These are phyloP conservation scores for Exsudoporus frostii DNA, from an alignment of 768 basidiomycete genomes.

Conservation along the genomic window DNA sequence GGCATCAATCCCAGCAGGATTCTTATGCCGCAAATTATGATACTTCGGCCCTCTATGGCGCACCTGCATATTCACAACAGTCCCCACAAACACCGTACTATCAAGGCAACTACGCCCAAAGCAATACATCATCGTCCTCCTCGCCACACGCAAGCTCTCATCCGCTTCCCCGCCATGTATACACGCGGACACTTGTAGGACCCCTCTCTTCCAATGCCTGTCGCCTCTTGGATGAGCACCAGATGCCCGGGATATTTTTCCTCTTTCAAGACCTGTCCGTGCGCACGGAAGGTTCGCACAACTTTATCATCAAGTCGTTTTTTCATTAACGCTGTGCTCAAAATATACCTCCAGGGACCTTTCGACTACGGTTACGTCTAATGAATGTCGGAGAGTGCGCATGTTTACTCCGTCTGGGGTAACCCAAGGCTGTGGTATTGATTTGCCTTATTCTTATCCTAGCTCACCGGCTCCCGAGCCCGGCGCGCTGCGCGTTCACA, in stretches of 20 bases:
- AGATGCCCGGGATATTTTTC: conserved; percentile 87
- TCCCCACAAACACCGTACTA: conserved; percentile 31
- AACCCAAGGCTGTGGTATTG: conserved; percentile 17
- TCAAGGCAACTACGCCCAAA: conserved; percentile 25
- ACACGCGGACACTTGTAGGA: conserved; percentile 87
- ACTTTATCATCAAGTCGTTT: conserved; percentile 25
- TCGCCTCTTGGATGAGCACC: conserved; percentile 79
- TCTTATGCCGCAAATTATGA: conserved; percentile 27
- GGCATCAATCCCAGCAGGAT: conserved; percentile 28
- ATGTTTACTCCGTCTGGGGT: conserved; percentile 14
- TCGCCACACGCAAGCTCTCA: conserved; percentile 34
- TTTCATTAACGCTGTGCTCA: conserved; percentile 20
- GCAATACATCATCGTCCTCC: conserved; percentile 23
- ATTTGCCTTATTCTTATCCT: conserved; percentile 23
- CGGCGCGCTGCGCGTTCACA: conserved; percentile 64
- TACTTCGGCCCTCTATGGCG: conserved; percentile 18
- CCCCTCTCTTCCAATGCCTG: conserved; percentile 85
- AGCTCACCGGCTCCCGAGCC: conserved; percentile 73
- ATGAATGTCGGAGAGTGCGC: conserved; percentile 92
- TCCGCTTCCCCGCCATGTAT: conserved; percentile 62
- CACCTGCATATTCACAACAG: conserved; percentile 28
- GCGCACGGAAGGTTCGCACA: conserved; percentile 75
- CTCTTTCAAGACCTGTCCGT: conserved; percentile 94
- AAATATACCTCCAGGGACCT: conserved; percentile 55
- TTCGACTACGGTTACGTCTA: conserved; percentile 81